phyloP scores from a whole-genome alignment of 192 early-diverging fungal species.

The Coemansia sp. region DNA sequence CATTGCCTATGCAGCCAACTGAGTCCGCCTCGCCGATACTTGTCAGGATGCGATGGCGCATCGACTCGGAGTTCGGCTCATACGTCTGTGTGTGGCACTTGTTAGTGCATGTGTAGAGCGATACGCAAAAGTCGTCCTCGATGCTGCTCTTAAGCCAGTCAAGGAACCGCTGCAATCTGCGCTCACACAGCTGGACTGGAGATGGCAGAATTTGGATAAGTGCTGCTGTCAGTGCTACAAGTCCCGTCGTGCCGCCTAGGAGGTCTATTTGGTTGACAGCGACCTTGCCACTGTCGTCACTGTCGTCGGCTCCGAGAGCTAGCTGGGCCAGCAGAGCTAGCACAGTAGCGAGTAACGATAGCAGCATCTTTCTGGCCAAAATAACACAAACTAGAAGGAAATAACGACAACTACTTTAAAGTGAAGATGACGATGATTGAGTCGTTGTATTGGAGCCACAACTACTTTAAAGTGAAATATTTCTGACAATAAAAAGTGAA shows the following conservation, averaged over 20 bases:
- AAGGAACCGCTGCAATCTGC: conserved; percentile 10
- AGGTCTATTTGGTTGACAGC: conserved; percentile 28
- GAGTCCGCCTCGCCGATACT: conserved; percentile 10
- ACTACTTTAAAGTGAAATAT: not conserved
- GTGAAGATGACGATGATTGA: no score
- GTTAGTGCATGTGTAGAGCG: conserved; percentile 13
- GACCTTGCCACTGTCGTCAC: not conserved
- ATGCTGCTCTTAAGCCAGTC: conserved; percentile 17
- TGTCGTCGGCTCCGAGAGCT: not conserved
- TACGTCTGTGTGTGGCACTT: conserved; percentile 23
- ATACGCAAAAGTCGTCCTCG: conserved; percentile 23
- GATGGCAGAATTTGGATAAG: conserved; percentile 25
- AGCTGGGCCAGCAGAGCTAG: not conserved
- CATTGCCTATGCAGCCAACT: conserved; percentile 10
- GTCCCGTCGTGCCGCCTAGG: conserved; percentile 14
- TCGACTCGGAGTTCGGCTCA: conserved; percentile 9
- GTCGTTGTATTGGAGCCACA: no score
- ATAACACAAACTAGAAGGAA: not conserved
- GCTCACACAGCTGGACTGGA: conserved; percentile 9
- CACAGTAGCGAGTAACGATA: not conserved
- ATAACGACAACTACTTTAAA: not conserved
- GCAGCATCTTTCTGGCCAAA: not conserved
- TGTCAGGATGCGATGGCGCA: conserved; percentile 13
- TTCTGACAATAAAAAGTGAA: no score
- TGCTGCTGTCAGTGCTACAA: conserved; percentile 5